Base-by-base conservation (phyloP, 208 protist genomes). In the Leptomonas seymouri region DNA sequence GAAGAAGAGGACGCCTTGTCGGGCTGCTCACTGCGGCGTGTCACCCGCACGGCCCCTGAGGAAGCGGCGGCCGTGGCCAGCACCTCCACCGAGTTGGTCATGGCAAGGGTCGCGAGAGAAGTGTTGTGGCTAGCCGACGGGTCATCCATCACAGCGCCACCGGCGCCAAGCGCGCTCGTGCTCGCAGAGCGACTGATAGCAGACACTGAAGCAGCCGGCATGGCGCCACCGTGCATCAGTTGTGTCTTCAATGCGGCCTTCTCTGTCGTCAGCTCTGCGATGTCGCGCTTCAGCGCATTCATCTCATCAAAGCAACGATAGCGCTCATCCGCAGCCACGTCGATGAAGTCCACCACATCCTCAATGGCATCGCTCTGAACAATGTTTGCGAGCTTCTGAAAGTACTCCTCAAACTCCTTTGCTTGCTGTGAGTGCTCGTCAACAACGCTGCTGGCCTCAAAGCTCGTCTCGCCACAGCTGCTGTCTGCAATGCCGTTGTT, bases 291-390 rank as follows among this genome's bases (percentile, higher is more conserved):
- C 42, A 86, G 57, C 11, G 42, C 50, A 66, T 89, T 80, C 25
- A 92, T 57, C 49, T 85, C 82, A 0, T 73, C 67, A 65, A 88
- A 94, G 25, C 68, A 74, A 44, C 74, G 63, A 67, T 92, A 92
- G 15, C 83, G 86, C 50, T 78, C 71, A 16, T 89, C 84, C 0
- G 74, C 63, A 0, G 74, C 73, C 1, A 54, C 49, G n/a, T 86
- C 76, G n/a, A 88, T 67, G 56, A 85, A 92, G n/a, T 66, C 45
- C 14, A 85, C 74, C 15, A 94, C 80, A 14, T 87, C 79, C 20
- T 71, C 53, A 15, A 90, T 72, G 30, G 48, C 70, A 28, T 86
- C 76, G 49, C 78, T 77, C 42, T 81, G 86, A 7, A 78, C 82
- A 49, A 94, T 76, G n/a, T 78, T 65, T 2, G 74, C 50, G 30